These are phyloP conservation scores for Phytophthora pseudosyringae DNA, from an alignment of 352 stramenopile genomes.

Conservation along the genomic window DNA sequence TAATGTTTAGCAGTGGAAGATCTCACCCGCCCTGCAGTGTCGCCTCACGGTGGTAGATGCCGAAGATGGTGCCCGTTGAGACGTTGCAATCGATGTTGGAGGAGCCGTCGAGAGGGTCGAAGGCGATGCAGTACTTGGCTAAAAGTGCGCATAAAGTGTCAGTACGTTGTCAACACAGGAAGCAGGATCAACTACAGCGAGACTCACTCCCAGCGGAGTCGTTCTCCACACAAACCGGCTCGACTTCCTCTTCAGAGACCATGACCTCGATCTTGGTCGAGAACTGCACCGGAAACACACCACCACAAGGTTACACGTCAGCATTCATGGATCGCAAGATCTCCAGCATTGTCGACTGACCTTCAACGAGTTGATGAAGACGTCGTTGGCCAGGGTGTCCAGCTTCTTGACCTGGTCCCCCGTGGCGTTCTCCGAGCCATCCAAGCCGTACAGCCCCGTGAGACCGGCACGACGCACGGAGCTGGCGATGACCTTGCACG, in stretches of 20 bases:
- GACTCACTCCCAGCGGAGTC: conserved; percentile 47
- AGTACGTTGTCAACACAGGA: background rate
- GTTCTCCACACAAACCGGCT: conserved; percentile 95
- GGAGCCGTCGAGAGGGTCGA: conserved; percentile 98
- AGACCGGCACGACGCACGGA: conserved; percentile 94
- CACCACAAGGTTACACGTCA: conserved; percentile 13
- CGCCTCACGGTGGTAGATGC: conserved; percentile 92
- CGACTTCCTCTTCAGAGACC: conserved; percentile 97
- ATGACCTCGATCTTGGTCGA: conserved; percentile 97
- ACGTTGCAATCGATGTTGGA: conserved; percentile 99
- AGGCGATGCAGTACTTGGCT: conserved; percentile 97
- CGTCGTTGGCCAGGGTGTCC: conserved; percentile 97
- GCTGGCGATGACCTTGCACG: conserved; percentile 97
- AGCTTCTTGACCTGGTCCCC: conserved; percentile 99
- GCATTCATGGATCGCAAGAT: background rate
- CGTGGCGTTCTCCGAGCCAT: conserved; percentile 96
- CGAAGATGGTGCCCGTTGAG: conserved; percentile 98
- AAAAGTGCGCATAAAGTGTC: background rate
- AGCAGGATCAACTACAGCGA: background rate
- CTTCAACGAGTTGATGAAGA: conserved; percentile 96
- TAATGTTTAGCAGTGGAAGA: background rate
- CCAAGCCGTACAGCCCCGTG: conserved; percentile 92
- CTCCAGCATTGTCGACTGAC: conserved; percentile 13
- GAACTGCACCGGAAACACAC: conserved; percentile 49
- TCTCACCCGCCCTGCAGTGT: conserved; percentile 41